Conservation (phyloP, 805 yeast genomes). For the Yarrowia osloensis region DNA sequence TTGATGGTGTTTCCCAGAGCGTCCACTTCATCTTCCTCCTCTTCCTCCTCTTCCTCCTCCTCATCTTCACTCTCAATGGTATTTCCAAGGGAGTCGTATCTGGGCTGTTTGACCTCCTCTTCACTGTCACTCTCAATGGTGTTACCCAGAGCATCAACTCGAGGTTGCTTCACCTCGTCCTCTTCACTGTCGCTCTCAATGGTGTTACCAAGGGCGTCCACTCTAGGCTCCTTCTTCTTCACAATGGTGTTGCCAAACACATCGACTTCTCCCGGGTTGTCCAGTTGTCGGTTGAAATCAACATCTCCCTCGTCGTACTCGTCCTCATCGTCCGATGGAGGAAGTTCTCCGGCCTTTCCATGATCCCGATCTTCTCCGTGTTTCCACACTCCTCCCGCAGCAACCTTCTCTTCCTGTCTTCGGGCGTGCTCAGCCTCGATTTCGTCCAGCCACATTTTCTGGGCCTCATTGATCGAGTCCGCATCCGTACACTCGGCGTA, state of each 20-base stretch:
- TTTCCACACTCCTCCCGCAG: constrained; percentile 77
- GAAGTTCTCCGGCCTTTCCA: constrained; percentile 39
- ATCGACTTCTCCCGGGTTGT: background rate
- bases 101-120: background rate
- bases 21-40: constrained; percentile 35
- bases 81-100: background rate
- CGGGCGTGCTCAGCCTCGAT: constrained; percentile 50
- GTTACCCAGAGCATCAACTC: constrained; percentile 31
- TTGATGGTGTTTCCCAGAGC: constrained; percentile 36
- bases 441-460: constrained; percentile 69
- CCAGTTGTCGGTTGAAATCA: constrained; percentile 5
- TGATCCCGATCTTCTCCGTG: constrained; percentile 43
- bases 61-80: background rate
- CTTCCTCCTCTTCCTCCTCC: constrained; percentile 34
- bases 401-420: constrained; percentile 48
- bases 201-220: constrained; percentile 13
- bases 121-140: background rate
- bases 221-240: constrained; percentile 12
- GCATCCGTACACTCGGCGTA: constrained; percentile 82
- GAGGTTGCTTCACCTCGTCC: background rate
- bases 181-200: constrained; percentile 4
- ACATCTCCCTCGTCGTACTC: constrained; percentile 32
- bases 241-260: constrained; percentile 13
- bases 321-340: constrained; percentile 38
- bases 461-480: constrained; percentile 69